Evolutionary conservation across 345 rosid genomes (phyloP).

Genomic region (Acer yangbiense): DNA sequence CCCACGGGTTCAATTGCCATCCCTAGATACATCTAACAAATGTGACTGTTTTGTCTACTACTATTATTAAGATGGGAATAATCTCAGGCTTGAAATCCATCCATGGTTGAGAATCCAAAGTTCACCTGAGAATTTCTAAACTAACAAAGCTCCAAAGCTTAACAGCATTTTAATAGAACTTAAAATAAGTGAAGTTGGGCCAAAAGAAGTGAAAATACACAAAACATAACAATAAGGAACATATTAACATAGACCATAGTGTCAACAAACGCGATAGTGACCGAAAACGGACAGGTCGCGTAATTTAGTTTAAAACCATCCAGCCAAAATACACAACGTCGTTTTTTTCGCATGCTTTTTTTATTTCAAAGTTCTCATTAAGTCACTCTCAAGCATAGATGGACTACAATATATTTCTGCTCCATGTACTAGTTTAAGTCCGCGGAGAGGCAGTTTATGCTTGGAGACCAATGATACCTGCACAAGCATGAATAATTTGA

Average conservation of each 20-base stretch:
- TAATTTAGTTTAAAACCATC: neutral
- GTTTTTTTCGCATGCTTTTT: neutral
- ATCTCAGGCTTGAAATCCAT: too few relatives aligned
- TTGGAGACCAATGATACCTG: conserved; percentile 66
- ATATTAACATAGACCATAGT: too few relatives aligned
- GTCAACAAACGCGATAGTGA: neutral
- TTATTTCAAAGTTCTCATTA: neutral
- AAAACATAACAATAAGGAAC: neutral
- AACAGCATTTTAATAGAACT: neutral
- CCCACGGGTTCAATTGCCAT: too few relatives aligned
- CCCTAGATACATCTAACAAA: too few relatives aligned
- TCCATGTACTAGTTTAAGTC: conserved; percentile 4
- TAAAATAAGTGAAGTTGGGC: neutral
- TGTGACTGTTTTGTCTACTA: too few relatives aligned
- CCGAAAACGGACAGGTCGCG: neutral
- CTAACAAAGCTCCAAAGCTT: neutral
- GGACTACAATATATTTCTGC: neutral
- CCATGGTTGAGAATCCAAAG: too few relatives aligned
- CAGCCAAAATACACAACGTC: conserved; percentile 13
- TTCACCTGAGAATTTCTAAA: too few relatives aligned
- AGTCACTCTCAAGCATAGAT: neutral
- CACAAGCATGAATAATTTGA: neutral
- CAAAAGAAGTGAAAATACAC: neutral
- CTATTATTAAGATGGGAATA: too few relatives aligned
- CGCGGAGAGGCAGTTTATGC: conserved; percentile 28